These are phyloP conservation scores for Camellia japonica DNA, from an alignment of 148 eudicot species.

Conservation along the genomic window DNA sequence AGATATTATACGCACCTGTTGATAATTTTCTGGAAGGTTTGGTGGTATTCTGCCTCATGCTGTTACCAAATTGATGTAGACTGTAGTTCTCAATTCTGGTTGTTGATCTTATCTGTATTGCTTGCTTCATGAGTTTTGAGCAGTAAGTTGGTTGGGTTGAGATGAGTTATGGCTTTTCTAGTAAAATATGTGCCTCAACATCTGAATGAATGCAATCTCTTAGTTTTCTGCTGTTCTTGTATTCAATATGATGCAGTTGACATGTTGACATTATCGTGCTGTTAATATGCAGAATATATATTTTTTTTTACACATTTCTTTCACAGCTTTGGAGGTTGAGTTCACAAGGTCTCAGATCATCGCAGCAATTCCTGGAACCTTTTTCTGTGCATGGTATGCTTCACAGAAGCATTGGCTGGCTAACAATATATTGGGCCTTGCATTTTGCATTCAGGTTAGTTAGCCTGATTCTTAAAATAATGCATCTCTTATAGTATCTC, in stretches of 20 bases:
- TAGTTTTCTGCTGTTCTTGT: background rate
- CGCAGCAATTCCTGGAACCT: slow-evolving; percentile 83
- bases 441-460: slow-evolving; percentile 91
- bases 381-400: slow-evolving; percentile 95
- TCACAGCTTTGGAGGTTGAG: slow-evolving; percentile 84
- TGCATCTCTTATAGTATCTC: background rate
- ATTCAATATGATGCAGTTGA: slow-evolving; percentile 13
- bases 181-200: background rate
- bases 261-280: slow-evolving; percentile 12
- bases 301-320: slow-evolving; percentile 22
- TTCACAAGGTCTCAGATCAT: slow-evolving; percentile 85
- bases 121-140: background rate
- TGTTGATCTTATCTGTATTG: background rate
- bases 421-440: slow-evolving; percentile 82
- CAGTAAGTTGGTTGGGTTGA: background rate
- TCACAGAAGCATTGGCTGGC: slow-evolving; percentile 96
- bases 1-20: background rate
- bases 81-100: background rate
- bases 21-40: background rate
- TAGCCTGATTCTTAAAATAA: background rate
- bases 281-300: slow-evolving; percentile 22
- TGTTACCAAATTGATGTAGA: background rate
- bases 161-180: background rate
- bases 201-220: background rate
- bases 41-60: background rate